Conservation (phyloP, 495 filamentous ascomycete genomes). For the Acidiella bohemica region DNA sequence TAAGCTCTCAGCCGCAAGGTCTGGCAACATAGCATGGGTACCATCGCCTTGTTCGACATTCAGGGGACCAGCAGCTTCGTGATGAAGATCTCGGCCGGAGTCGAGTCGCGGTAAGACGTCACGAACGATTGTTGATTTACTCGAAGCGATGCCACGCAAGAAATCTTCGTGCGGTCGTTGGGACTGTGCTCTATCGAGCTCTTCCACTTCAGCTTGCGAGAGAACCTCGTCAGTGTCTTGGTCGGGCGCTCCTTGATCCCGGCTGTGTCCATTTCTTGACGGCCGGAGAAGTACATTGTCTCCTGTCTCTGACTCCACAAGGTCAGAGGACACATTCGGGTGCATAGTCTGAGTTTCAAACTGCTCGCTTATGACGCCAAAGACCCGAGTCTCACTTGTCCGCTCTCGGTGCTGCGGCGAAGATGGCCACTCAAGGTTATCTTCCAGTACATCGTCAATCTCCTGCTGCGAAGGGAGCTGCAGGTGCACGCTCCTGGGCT, state of each 20-base stretch:
- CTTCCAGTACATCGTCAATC: slow-evolving; percentile 1
- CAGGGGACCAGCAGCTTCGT: background rate
- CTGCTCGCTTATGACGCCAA: background rate
- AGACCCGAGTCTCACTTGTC: background rate
- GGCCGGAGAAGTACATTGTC: background rate
- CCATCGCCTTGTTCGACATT: background rate
- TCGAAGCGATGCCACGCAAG: background rate
- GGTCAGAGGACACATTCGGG: background rate
- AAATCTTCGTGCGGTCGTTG: background rate
- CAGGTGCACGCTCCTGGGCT: background rate
- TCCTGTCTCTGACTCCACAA: background rate
- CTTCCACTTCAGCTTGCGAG: background rate
- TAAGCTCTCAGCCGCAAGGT: too few species aligned
- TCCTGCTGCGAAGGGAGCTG: slow-evolving; percentile 2
- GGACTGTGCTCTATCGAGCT: background rate
- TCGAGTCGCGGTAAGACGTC: background rate
- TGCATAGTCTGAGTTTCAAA: slow-evolving; percentile 9
- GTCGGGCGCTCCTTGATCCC: background rate
- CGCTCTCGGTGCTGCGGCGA: slow-evolving; percentile 2
- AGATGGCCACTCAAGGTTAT: slow-evolving; percentile 3
- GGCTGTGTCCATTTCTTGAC: background rate
- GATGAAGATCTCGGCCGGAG: background rate
- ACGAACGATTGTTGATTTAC: background rate
- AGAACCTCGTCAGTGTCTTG: background rate
- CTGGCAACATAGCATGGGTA: background rate